Conservation (phyloP, 2,329 filamentous ascomycete species). For the Aspergillus sp. region DNA sequence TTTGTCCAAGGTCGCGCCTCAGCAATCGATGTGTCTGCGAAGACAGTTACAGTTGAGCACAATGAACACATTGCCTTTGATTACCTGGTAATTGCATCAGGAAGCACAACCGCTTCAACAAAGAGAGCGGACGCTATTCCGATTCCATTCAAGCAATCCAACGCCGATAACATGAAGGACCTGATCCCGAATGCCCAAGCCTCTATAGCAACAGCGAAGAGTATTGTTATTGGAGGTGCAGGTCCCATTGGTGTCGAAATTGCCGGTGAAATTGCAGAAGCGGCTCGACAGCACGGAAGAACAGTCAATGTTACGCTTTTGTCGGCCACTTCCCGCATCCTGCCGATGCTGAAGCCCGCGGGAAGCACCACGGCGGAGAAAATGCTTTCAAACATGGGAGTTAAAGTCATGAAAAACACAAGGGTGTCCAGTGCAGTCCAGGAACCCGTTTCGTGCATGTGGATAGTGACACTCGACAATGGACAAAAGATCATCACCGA, state of each 20-base stretch:
- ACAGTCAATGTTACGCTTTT: constrained; percentile 35
- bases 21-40: too few species aligned
- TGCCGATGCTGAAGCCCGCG: constrained; percentile 21
- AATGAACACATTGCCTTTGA: too few species aligned
- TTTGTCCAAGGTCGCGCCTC: too few species aligned
- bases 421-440: constrained; percentile 23
- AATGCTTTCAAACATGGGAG: constrained; percentile 43
- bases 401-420: constrained; percentile 37
- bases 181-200: too few species aligned
- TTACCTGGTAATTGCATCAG: too few species aligned
- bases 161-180: too few species aligned
- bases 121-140: too few species aligned
- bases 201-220: too few species aligned
- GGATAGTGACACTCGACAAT: constrained; percentile 40
- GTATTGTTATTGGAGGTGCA: constrained; percentile 47
- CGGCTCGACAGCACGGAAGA: constrained; percentile 20
- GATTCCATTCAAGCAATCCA: too few species aligned
- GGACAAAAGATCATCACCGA: constrained; percentile 46
- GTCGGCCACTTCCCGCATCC: too few species aligned
- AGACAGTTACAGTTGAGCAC: too few species aligned
- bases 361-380: constrained; percentile 39
- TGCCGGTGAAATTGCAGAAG: constrained; percentile 45
- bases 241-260: constrained; percentile 47
- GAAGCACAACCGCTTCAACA: too few species aligned
- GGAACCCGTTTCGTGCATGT: constrained; percentile 31